Percentiles rank a stretch among this genome's conserved stretches.
These are phyloP conservation scores for Termitomyces sp. DNA, from an alignment of 768 basidiomycete genomes.

Conservation along the genomic window DNA sequence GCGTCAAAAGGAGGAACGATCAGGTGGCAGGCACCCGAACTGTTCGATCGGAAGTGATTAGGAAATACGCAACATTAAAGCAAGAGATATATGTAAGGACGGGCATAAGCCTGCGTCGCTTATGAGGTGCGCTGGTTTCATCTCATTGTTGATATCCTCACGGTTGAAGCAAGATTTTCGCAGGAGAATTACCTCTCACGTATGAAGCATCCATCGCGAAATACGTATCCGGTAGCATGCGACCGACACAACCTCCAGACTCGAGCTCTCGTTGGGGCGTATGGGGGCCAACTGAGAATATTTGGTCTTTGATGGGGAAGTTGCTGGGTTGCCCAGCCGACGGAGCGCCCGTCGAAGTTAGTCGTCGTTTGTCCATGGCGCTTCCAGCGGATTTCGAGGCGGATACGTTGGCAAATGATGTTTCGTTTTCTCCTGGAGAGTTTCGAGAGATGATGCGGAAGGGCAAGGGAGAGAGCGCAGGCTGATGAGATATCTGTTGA, in stretches of 20 bases:
- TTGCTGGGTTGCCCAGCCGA: constrained; percentile 2
- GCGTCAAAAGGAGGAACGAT: not conserved
- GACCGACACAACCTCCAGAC: not conserved
- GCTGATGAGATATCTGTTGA: not conserved
- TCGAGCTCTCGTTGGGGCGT: not conserved
- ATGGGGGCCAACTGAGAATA: not conserved
- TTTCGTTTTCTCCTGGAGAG: not conserved
- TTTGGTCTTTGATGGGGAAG: constrained; percentile 6
- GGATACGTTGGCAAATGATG: not conserved
- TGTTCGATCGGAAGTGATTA: not conserved
- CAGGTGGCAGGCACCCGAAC: constrained; percentile 7
- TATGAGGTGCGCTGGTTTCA: not conserved
- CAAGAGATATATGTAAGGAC: not conserved
- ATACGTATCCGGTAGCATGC: not conserved
- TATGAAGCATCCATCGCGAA: not conserved
- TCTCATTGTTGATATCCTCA: not conserved
- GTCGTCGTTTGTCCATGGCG: not conserved
- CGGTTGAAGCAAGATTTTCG: not conserved
- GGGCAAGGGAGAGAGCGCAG: not conserved
- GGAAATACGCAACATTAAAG: not conserved
- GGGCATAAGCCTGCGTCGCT: not conserved
- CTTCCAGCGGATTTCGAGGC: not conserved
- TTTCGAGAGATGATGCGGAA: not conserved
- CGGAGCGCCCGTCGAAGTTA: not conserved
- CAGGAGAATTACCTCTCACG: not conserved